phyloP scores from a whole-genome alignment of 495 filamentous ascomycete species.

The Lophiostoma macrostomum region DNA sequence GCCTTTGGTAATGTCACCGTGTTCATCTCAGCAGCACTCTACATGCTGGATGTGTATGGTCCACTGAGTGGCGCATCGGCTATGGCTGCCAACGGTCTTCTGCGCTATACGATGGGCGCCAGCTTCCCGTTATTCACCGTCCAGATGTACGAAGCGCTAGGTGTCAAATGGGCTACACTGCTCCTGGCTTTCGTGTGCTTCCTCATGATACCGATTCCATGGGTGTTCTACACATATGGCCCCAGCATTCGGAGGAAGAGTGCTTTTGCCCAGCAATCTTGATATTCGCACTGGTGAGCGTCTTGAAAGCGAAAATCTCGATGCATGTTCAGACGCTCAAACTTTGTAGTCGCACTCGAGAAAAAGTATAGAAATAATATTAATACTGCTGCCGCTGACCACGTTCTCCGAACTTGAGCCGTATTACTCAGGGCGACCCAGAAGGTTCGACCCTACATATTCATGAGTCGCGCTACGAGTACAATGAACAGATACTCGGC shows the following conservation, averaged over 20 bases:
- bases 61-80: conserved; percentile 57
- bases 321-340: no score
- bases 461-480: no score
- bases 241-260: conserved; percentile 1
- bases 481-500: no score
- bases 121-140: conserved; percentile 60
- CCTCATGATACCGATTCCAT: conserved; percentile 10
- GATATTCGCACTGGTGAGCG: no score
- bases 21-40: conserved; percentile 50
- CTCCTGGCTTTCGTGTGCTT: conserved; percentile 12
- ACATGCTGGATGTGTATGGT: conserved; percentile 59
- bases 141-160: conserved; percentile 33
- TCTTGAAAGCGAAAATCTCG: no score
- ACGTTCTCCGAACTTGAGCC: no score
- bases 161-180: conserved; percentile 13
- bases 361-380: no score
- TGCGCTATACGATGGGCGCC: conserved; percentile 59
- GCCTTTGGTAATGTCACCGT: conserved; percentile 62
- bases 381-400: no score
- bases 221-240: conserved; percentile 8
- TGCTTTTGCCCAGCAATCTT: not conserved
- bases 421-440: no score
- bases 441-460: no score
- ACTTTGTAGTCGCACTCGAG: no score
- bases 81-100: conserved; percentile 59